Percentiles rank a stretch among this genome's conserved stretches.
phyloP scores from a whole-genome alignment of 2,329 filamentous ascomycete species.

The Penicillium sp. region DNA sequence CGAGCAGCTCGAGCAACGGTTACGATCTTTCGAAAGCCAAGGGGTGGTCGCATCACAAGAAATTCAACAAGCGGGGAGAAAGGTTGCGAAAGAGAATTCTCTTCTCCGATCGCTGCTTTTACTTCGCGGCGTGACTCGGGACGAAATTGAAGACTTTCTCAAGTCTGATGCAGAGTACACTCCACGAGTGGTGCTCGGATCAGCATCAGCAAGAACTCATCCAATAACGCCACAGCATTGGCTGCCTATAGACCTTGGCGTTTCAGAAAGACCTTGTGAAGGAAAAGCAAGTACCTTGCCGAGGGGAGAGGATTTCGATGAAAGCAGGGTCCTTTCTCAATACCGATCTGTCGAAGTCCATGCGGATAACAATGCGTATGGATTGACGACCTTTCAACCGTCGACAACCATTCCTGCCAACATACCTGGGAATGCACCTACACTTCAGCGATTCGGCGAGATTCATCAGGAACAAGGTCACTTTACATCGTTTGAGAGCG shows the following conservation, averaged over 20 bases:
- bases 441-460: background rate
- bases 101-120: constrained; percentile 61
- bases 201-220: background rate
- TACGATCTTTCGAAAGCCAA: background rate
- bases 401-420: background rate
- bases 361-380: background rate
- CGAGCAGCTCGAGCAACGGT: background rate
- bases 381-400: background rate
- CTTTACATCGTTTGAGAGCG: background rate
- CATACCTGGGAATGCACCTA: background rate
- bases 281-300: background rate
- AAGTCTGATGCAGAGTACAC: background rate
- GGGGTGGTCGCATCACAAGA: constrained; percentile 47
- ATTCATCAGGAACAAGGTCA: background rate
- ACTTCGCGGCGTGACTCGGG: background rate
- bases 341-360: background rate
- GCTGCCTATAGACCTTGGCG: background rate
- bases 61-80: constrained; percentile 71
- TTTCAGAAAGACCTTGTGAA: background rate
- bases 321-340: background rate
- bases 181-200: background rate
- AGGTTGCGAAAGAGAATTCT: constrained; percentile 72
- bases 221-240: background rate
- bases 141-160: background rate
- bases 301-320: background rate